These are phyloP conservation scores for Aspergillus sp. DNA, from an alignment of 2,329 filamentous ascomycete species.

Conservation along the genomic window DNA sequence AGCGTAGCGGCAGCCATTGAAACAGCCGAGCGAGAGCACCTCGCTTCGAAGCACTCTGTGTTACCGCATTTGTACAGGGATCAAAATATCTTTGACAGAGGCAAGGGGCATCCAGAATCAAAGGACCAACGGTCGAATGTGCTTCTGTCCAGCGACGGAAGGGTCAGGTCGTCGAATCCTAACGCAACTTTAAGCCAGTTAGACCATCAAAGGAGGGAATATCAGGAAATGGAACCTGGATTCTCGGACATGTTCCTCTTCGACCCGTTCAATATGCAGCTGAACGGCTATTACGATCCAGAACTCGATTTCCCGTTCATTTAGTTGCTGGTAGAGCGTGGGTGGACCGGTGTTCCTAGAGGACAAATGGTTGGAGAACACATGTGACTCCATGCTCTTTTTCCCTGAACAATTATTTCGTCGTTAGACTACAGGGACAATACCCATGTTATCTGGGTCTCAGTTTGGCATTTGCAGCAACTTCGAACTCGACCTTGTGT, in stretches of 20 bases:
- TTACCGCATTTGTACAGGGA: not conserved
- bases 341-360: too few relatives aligned
- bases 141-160: not conserved
- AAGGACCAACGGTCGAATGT: not conserved
- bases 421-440: too few relatives aligned
- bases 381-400: too few relatives aligned
- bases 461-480: too few relatives aligned
- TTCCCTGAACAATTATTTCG: too few relatives aligned
- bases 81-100: not conserved
- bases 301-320: not conserved
- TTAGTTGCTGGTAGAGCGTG: not conserved
- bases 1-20: not conserved
- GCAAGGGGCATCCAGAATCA: not conserved
- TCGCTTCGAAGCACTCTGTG: not conserved
- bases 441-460: too few relatives aligned
- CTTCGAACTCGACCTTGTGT: too few relatives aligned
- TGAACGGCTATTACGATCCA: conserved; percentile 3
- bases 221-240: not conserved
- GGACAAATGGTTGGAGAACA: too few relatives aligned
- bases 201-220: not conserved
- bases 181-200: not conserved
- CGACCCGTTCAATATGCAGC: conserved; percentile 4
- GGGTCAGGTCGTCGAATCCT: not conserved
- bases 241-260: not conserved
- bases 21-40: not conserved